Percentiles rank a stretch among this genome's conserved stretches.
These are phyloP conservation scores for Sphaceloma murrayae DNA, from an alignment of 2,329 filamentous ascomycete species.

Conservation along the genomic window DNA sequence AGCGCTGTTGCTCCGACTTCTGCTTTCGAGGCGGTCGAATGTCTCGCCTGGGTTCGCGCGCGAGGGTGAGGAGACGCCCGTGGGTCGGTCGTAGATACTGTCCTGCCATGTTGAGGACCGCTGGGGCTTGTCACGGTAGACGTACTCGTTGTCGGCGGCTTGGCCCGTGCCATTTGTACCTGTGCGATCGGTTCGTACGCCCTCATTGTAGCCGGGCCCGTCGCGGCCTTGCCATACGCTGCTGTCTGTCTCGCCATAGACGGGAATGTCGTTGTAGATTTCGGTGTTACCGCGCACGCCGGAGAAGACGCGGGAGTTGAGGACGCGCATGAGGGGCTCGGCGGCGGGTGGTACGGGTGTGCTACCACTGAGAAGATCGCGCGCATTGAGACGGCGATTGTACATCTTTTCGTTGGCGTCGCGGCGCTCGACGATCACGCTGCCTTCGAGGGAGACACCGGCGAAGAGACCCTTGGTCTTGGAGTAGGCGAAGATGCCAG, in stretches of 20 bases:
- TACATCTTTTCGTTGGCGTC: slow-evolving; percentile 98
- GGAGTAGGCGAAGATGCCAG: slow-evolving; percentile 91
- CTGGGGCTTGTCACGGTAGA: slow-evolving; percentile 48
- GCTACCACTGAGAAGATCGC: slow-evolving; percentile 68
- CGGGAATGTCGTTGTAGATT: slow-evolving; percentile 90
- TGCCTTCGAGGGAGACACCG: slow-evolving; percentile 88
- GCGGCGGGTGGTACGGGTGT: slow-evolving; percentile 72
- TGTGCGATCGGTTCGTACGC: slow-evolving; percentile 44
- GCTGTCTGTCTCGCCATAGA: slow-evolving; percentile 74
- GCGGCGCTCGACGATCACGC: slow-evolving; percentile 82
- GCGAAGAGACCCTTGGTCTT: slow-evolving; percentile 97
- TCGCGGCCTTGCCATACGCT: slow-evolving; percentile 71
- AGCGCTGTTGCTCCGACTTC: slow-evolving; percentile 29
- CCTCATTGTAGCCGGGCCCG: slow-evolving; percentile 62
- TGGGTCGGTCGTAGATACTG: slow-evolving; percentile 56
- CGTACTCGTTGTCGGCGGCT: slow-evolving; percentile 28
- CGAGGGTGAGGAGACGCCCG: slow-evolving; percentile 39
- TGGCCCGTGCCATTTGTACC: slow-evolving; percentile 29
- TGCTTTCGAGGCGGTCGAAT: slow-evolving; percentile 37
- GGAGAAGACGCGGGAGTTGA: slow-evolving; percentile 77
- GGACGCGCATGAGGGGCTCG: slow-evolving; percentile 70
- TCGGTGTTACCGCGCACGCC: slow-evolving; percentile 50
- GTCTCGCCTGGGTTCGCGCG: slow-evolving; percentile 42
- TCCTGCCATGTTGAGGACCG: slow-evolving; percentile 66
- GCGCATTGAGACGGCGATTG: slow-evolving; percentile 68